Evolutionary conservation across 2,329 filamentous ascomycete genomes (phyloP), one percentile per base, ranked within the genome.

Genomic region (Colletotrichum brevisporum): DNA sequence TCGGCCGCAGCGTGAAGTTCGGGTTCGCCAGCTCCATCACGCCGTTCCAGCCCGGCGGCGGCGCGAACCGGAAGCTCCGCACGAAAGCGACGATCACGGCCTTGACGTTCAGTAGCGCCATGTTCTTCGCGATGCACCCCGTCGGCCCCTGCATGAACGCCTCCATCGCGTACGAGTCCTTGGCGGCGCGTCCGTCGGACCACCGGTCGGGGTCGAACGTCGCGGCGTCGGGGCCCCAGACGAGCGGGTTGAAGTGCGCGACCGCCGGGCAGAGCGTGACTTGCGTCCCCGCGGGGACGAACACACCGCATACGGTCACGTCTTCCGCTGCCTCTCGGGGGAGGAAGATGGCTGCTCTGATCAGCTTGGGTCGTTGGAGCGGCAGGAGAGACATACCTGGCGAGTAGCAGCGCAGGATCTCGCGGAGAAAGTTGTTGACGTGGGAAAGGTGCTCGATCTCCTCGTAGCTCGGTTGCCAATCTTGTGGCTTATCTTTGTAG

Each of bases 361-460:
- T 3, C 0, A 13, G 5, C 10, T 59, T 18, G 60, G 55, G 24
- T 2, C 9, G 15, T 12, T 2, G 6, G 12, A 12, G 43, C 10
- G 15, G 3, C 12, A 18, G 1, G 18, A 9, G 12, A 18, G 10
- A 3, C 58, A 1, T 52, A 67, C 71, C 71, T 27, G 81, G 80
- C 4, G 78, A 73, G 63, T 77, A 80, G 71, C 79, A 77, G 5
- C 81, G 77, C 24, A 83, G 62, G 9, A 80, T 72, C 72, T 83
- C 81, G 68, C 73, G 80, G 68, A 77, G 75, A 6, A 82, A 80
- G 48, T 79, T 79, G 69, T 79, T 77, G 13, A 83, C 69, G 67
- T 81, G 82, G 3, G 75, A 89, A 87, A 67, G 92, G 83, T 75
- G 50, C 43, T 69, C 72, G 12, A 82, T 75, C 59, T 83, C 80